These are phyloP conservation scores for Linum tenue DNA, from an alignment of 345 rosid species.

Conservation along the genomic window DNA sequence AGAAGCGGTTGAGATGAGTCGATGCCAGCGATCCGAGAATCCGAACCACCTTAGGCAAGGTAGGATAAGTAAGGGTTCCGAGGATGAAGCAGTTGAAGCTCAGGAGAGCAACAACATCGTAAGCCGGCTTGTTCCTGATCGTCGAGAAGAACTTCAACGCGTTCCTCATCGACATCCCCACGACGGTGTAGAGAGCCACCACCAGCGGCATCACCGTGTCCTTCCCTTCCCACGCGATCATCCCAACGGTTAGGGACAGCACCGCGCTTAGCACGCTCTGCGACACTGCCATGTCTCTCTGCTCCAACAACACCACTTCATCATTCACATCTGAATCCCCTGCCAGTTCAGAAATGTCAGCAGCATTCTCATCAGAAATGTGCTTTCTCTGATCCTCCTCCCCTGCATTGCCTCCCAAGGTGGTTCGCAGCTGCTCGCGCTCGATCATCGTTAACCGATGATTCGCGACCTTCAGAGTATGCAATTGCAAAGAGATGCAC, in stretches of 20 bases:
- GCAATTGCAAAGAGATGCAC: constrained; percentile 31
- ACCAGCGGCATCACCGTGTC: constrained; percentile 74
- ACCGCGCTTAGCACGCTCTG: constrained; percentile 54
- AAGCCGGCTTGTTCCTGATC: constrained; percentile 53
- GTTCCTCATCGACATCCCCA: constrained; percentile 61
- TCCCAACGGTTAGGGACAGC: constrained; percentile 53
- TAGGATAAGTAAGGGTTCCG: constrained; percentile 62
- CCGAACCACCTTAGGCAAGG: constrained; percentile 44
- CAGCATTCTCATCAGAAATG: constrained; percentile 7
- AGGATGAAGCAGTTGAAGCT: constrained; percentile 82
- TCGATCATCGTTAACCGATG: constrained; percentile 32
- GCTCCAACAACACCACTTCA: constrained; percentile 18
- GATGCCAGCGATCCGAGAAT: constrained; percentile 24
- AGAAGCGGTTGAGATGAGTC: constrained; percentile 5
- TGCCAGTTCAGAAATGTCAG: not conserved
- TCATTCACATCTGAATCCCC: constrained; percentile 14
- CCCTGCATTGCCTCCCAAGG: constrained; percentile 25
- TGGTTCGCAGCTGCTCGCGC: constrained; percentile 23
- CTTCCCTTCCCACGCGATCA: constrained; percentile 50
- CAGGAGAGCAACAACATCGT: constrained; percentile 67
- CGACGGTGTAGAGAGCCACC: constrained; percentile 62
- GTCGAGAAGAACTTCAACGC: constrained; percentile 60
- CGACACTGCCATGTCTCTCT: constrained; percentile 40
- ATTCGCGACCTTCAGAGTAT: constrained; percentile 45
- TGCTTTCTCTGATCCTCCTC: constrained; percentile 13